phyloP scores from a whole-genome alignment of 2,329 filamentous ascomycete species.

The Cladosporium sphaerospermum region DNA sequence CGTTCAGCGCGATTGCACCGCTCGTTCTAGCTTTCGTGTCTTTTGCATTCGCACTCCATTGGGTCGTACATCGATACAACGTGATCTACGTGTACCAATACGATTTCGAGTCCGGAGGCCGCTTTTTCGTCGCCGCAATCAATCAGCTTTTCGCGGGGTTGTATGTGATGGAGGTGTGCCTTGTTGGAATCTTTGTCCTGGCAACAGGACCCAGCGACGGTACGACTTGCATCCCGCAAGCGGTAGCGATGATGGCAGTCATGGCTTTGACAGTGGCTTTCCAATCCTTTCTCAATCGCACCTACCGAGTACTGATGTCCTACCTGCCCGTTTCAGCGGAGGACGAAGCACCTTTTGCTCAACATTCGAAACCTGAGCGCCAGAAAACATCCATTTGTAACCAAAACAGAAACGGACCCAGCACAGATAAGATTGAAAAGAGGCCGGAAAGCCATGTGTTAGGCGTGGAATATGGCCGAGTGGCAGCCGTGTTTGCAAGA shows the following conservation, averaged over 20 bases:
- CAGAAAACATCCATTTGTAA: conserved; percentile 56
- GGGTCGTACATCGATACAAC: conserved; percentile 93
- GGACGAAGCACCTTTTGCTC: too few species aligned
- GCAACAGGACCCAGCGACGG: not conserved
- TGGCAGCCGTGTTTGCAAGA: too few species aligned
- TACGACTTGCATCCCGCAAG: conserved; percentile 65
- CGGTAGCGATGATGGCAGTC: conserved; percentile 74
- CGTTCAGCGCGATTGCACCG: conserved; percentile 85
- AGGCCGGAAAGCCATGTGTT: too few species aligned
- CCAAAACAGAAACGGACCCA: too few species aligned
- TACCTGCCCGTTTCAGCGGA: too few species aligned
- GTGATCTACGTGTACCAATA: conserved; percentile 92
- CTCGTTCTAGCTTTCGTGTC: conserved; percentile 77
- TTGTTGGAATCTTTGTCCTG: conserved; percentile 79
- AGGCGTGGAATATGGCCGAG: too few species aligned
- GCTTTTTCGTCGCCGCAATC: conserved; percentile 85
- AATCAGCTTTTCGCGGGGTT: conserved; percentile 93
- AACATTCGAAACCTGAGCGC: too few species aligned
- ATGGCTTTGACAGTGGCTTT: conserved; percentile 65
- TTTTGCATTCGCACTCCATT: conserved; percentile 66
- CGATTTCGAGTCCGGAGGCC: conserved; percentile 80
- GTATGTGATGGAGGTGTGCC: conserved; percentile 87
- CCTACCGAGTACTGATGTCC: too few species aligned
- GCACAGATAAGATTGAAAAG: too few species aligned
- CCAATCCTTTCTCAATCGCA: conserved; percentile 41